phyloP scores from a whole-genome alignment of 768 basidiomycete genomes.

The Pleurotus platypus region DNA sequence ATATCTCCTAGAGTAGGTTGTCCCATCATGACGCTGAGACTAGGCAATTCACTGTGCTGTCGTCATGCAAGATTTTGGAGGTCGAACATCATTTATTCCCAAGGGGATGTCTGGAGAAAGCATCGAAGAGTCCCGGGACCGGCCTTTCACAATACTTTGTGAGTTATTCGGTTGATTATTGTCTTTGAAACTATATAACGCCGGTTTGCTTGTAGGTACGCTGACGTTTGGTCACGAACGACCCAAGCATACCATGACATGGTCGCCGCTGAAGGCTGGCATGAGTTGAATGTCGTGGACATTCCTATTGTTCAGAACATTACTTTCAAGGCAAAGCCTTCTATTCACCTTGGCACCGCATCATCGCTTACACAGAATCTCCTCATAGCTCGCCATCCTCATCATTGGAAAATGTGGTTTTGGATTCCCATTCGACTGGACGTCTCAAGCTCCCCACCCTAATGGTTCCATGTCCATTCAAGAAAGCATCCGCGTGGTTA shows the following conservation, averaged over 20 bases:
- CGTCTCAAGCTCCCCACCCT: constrained; percentile 28
- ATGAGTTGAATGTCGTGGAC: constrained; percentile 19
- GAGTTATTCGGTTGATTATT: neutral
- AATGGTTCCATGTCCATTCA: constrained; percentile 36
- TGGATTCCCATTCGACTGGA: constrained; percentile 41
- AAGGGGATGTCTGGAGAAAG: constrained; percentile 28
- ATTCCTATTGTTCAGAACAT: constrained; percentile 27
- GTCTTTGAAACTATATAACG: neutral
- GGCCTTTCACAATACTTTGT: constrained; percentile 26
- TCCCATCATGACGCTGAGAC: constrained; percentile 26
- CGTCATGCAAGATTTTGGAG: constrained; percentile 21
- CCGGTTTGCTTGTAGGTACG: constrained; percentile 25
- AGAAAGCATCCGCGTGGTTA: constrained; percentile 30
- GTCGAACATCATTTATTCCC: constrained; percentile 24
- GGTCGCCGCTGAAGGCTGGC: constrained; percentile 33
- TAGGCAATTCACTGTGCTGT: too few relatives aligned
- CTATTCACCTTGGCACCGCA: neutral
- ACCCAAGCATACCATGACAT: constrained; percentile 34
- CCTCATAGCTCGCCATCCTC: constrained; percentile 34
- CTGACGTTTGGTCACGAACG: constrained; percentile 38
- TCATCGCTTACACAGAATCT: too few relatives aligned
- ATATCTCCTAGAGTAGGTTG: constrained; percentile 33
- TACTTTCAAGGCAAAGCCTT: constrained; percentile 28
- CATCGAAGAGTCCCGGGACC: constrained; percentile 29
- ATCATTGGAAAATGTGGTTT: constrained; percentile 44